A percentile compares a stretch with the other conserved stretches of the same genome.
Evolutionary conservation across 208 protist genomes (phyloP).

Genomic region (Balamuthia mandrillaris): DNA sequence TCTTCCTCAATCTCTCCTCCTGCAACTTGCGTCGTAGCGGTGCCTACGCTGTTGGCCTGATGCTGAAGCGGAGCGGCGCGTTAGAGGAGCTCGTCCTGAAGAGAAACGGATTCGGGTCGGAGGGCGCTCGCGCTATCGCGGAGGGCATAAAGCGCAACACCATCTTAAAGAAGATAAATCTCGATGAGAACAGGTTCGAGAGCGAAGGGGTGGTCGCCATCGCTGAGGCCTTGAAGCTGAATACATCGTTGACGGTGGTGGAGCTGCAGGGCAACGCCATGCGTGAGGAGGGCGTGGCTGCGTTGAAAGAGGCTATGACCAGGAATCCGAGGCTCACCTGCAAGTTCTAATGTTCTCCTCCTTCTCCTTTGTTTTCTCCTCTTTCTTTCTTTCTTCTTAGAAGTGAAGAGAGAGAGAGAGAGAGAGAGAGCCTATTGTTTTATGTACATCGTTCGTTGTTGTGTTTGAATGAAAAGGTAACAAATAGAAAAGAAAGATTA

Average conservation of each 20-base stretch:
- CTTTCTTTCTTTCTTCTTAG: no score
- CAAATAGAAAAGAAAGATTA: no score
- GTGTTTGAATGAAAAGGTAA: no score
- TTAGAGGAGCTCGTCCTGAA: conserved; percentile 81
- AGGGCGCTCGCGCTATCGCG: conserved; percentile 64
- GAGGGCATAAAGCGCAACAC: neutral
- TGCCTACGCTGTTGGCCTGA: conserved; percentile 74
- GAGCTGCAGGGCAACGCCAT: neutral
- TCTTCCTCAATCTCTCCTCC: conserved; percentile 79
- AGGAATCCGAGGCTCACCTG: neutral
- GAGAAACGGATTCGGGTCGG: conserved; percentile 81
- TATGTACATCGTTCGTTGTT: no score
- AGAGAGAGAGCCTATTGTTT: no score
- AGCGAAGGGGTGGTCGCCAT: conserved; percentile 17
- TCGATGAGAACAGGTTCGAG: neutral
- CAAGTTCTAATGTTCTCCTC: neutral
- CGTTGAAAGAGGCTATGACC: neutral
- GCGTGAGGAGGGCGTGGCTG: neutral
- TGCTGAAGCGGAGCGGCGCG: conserved; percentile 78
- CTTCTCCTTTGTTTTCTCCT: no score
- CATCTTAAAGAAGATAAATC: neutral
- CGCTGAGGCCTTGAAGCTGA: conserved; percentile 65
- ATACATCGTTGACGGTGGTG: neutral
- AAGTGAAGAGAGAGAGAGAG: no score
- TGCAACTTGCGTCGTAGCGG: conserved; percentile 78